Conservation (phyloP, 805 yeast genomes). For the Suhomyces tanzawaensis region DNA sequence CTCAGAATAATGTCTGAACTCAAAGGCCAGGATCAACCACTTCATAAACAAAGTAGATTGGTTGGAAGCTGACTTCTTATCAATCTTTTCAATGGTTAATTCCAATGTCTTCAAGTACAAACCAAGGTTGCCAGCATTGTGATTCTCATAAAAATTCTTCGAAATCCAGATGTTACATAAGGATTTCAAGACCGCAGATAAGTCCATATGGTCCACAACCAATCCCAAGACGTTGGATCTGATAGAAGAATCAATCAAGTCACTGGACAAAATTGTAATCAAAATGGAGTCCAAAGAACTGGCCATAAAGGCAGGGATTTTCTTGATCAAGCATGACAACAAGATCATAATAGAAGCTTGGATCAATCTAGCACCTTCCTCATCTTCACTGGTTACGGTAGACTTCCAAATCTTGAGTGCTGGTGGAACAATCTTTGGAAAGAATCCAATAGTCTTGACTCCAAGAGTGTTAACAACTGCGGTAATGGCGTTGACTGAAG, state of each 20-base stretch:
- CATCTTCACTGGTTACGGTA: conserved; percentile 20
- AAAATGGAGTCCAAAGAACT: conserved; percentile 66
- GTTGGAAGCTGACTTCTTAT: conserved; percentile 71
- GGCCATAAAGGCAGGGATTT: conserved; percentile 81
- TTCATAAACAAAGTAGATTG: conserved; percentile 67
- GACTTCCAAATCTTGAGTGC: conserved; percentile 57
- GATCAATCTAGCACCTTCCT: conserved; percentile 37
- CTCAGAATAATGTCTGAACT: conserved; percentile 52
- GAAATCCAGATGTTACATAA: conserved; percentile 61
- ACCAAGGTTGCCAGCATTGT: conserved; percentile 49
- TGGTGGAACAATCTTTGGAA: conserved; percentile 82
- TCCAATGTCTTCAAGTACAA: conserved; percentile 69
- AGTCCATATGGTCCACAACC: conserved; percentile 65
- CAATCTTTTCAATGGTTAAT: conserved; percentile 59
- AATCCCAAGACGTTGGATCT: conserved; percentile 62
- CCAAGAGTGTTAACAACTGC: conserved; percentile 74
- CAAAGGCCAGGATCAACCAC: conserved; percentile 69
- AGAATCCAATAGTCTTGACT: conserved; percentile 77
- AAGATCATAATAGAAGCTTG: conserved; percentile 73
- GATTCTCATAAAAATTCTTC: conserved; percentile 32
- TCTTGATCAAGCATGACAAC: conserved; percentile 70
- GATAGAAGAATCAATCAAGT: conserved; percentile 55
- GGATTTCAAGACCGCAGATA: conserved; percentile 58
- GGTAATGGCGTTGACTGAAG: conserved; percentile 71
- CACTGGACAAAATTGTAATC: conserved; percentile 53